These are phyloP conservation scores for Yamadazyma atlantica DNA, from an alignment of 1,139 yeast species.

Conservation along the genomic window DNA sequence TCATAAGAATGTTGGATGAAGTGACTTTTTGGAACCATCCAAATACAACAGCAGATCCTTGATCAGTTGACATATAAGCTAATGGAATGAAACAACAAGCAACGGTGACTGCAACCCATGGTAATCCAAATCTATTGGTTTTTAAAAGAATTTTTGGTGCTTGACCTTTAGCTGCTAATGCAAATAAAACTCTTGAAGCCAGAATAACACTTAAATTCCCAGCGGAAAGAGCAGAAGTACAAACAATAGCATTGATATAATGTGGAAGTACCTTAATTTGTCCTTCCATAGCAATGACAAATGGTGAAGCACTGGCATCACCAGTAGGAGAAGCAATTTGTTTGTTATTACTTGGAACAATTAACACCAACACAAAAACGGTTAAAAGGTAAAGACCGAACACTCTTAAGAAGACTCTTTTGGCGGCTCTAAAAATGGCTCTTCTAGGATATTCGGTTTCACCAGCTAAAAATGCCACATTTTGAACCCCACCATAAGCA, in stretches of 20 bases:
- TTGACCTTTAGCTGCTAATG: conserved; percentile 48
- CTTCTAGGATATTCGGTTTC: conserved; percentile 71
- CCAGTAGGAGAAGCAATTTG: conserved; percentile 31
- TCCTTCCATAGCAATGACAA: conserved; percentile 40
- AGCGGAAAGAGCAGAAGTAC: conserved; percentile 51
- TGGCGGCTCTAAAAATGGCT: conserved; percentile 69
- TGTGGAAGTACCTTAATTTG: conserved; percentile 42
- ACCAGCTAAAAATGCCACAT: conserved; percentile 81
- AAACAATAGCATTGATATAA: conserved; percentile 53
- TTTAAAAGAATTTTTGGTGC: conserved; percentile 45
- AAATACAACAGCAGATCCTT: conserved; percentile 49
- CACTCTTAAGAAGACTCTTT: conserved; percentile 71
- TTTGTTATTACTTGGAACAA: conserved; percentile 40
- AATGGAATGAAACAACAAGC: conserved; percentile 56
- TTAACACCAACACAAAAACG: conserved; percentile 44
- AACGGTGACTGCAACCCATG: conserved; percentile 48
- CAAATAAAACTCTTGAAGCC: conserved; percentile 51
- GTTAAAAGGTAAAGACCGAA: conserved; percentile 53
- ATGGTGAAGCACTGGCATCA: conserved; percentile 38
- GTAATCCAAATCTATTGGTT: conserved; percentile 58
- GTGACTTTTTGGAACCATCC: conserved; percentile 66
- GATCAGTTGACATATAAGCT: conserved; percentile 56
- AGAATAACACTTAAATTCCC: conserved; percentile 54
- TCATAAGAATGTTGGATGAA: conserved; percentile 56
- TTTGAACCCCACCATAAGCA: conserved; percentile 59